Evolutionary conservation across 148 eudicot species (phyloP).

Genomic region (Chenopodium quinoa): DNA sequence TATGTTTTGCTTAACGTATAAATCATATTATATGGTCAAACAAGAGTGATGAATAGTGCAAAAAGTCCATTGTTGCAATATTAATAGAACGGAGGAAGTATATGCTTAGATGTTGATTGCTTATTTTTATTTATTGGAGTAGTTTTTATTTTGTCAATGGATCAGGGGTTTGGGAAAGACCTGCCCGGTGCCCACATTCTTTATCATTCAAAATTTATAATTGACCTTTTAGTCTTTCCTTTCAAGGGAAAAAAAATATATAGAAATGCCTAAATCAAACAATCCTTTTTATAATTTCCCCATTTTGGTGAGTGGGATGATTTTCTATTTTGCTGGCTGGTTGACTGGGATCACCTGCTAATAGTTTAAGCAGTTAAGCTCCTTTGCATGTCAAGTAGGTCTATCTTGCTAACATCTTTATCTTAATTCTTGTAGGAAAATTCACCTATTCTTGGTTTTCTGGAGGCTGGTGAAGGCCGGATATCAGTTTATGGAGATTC

Average conservation of each 20-base stretch:
- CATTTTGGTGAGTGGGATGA: neutral
- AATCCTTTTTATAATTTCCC: neutral
- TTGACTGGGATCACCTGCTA: neutral
- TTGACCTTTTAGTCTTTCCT: neutral
- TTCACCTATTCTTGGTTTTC: conserved; percentile 67
- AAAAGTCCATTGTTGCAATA: no score
- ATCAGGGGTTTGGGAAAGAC: neutral
- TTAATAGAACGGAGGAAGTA: neutral
- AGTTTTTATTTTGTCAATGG: no score
- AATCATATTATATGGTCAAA: no score
- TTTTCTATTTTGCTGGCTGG: neutral
- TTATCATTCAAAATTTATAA: neutral
- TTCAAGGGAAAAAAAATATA: neutral
- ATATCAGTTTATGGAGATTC: conserved; percentile 95
- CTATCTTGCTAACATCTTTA: neutral
- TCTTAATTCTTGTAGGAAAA: conserved; percentile 50
- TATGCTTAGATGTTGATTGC: neutral
- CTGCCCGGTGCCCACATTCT: neutral
- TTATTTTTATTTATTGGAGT: neutral
- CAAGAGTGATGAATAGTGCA: no score
- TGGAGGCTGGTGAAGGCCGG: conserved; percentile 66
- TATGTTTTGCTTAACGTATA: no score
- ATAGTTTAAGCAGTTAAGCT: neutral
- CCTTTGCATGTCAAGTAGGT: neutral
- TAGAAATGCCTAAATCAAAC: neutral